phyloP scores from a whole-genome alignment of 768 basidiomycete genomes.

The Rhodotorula diobovata region DNA sequence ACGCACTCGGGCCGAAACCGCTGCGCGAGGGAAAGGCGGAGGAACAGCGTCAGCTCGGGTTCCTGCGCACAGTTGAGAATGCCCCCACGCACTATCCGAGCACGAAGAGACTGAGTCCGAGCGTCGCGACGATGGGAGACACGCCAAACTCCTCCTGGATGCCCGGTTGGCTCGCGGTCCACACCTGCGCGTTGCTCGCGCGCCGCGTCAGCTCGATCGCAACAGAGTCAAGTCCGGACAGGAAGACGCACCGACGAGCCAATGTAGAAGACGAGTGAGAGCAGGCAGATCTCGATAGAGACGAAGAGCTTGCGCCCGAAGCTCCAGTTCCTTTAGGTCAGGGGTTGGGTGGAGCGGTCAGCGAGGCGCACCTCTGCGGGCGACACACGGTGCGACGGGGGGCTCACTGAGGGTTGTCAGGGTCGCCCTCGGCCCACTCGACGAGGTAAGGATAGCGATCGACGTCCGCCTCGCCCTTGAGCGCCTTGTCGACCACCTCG shows the following conservation, averaged over 20 bases:
- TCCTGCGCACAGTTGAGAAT: too few relatives aligned
- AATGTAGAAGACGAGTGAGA: conserved; percentile 32
- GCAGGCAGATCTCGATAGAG: conserved; percentile 19
- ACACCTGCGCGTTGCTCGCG: conserved; percentile 4
- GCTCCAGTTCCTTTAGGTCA: conserved; percentile 33
- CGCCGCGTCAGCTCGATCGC: background rate
- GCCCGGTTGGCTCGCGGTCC: conserved; percentile 18
- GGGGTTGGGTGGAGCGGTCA: too few relatives aligned
- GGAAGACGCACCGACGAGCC: background rate
- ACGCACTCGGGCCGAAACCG: conserved; percentile 45
- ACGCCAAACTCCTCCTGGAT: conserved; percentile 37
- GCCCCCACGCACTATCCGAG: conserved; percentile 44
- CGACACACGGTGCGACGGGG: too few relatives aligned
- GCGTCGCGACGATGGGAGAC: conserved; percentile 32
- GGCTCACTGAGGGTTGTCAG: conserved; percentile 33
- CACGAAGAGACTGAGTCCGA: conserved; percentile 48
- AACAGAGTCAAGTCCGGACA: background rate
- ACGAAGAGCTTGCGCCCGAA: conserved; percentile 22
- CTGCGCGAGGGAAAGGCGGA: conserved; percentile 43
- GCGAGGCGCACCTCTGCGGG: too few relatives aligned
- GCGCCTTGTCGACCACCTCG: conserved; percentile 9
- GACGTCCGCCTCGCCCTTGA: background rate
- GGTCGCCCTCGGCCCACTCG: conserved; percentile 34
- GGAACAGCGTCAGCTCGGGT: too few relatives aligned
- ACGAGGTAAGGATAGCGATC: conserved; percentile 32